Conservation (phyloP, 2,329 filamentous ascomycete genomes). For the Penicillium sp. region DNA sequence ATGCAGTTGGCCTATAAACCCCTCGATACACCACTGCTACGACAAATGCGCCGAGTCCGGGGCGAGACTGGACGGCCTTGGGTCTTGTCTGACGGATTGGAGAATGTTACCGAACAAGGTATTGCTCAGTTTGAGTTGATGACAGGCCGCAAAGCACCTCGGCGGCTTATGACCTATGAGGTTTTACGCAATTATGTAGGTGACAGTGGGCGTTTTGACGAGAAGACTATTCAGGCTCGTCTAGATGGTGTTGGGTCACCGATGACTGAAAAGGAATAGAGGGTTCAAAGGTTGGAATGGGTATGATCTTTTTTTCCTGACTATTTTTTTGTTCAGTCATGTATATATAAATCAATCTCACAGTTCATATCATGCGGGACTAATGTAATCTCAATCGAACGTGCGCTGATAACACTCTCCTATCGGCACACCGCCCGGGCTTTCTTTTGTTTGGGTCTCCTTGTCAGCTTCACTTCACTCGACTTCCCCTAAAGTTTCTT, state of each 20-base stretch:
- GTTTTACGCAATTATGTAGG: constrained; percentile 46
- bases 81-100: constrained; percentile 73
- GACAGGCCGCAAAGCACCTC: constrained; percentile 68
- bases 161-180: constrained; percentile 67
- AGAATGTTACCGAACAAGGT: constrained; percentile 73
- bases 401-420: constrained; percentile 1
- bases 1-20: constrained; percentile 63
- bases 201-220: constrained; percentile 36
- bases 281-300: background rate
- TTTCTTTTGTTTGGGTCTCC: constrained; percentile 7
- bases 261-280: constrained; percentile 3
- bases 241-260: constrained; percentile 29
- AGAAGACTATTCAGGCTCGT: constrained; percentile 38
- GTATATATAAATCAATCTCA: background rate
- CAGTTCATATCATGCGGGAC: background rate
- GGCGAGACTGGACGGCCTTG: constrained; percentile 55
- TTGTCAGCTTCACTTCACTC: background rate
- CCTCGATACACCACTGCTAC: constrained; percentile 66
- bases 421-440: constrained; percentile 10
- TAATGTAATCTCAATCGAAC: background rate
- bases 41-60: constrained; percentile 62
- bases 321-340: background rate
- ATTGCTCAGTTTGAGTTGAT: constrained; percentile 81
- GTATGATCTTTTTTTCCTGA: background rate
- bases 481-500: background rate